Conservation (phyloP, 2,329 filamentous ascomycete genomes). For the Pseudogymnoascus sp. region DNA sequence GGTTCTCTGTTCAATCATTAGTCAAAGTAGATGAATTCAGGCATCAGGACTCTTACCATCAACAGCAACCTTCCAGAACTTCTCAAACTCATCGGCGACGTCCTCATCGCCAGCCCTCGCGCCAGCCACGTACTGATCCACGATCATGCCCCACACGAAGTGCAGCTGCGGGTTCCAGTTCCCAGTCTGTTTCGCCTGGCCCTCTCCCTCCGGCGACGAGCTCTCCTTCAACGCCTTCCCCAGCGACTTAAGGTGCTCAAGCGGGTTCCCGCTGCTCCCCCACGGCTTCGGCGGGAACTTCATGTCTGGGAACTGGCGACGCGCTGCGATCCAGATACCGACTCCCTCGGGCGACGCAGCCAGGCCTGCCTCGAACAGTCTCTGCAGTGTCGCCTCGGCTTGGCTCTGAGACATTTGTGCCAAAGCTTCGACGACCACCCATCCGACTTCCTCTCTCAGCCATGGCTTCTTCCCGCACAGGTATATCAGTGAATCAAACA, state of each 20-base stretch:
- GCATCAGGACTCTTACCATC: conserved; percentile 54
- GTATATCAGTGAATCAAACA: conserved; percentile 65
- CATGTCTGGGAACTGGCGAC: conserved; percentile 53
- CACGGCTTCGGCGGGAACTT: conserved; percentile 63
- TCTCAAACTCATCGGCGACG: conserved; percentile 44
- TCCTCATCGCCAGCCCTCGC: conserved; percentile 25
- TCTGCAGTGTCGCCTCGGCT: conserved; percentile 53
- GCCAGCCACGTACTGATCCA: conserved; percentile 43
- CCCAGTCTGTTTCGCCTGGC: conserved; percentile 43
- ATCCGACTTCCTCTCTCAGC: conserved; percentile 81
- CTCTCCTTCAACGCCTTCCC: conserved; percentile 73
- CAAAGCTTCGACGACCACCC: conserved; percentile 66
- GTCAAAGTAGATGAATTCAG: neutral
- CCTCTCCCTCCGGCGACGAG: conserved; percentile 41
- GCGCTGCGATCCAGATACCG: conserved; percentile 72
- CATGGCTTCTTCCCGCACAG: conserved; percentile 76
- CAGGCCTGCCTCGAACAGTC: conserved; percentile 54
- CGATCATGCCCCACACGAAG: conserved; percentile 77
- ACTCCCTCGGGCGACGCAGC: conserved; percentile 80
- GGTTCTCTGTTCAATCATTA: conserved; percentile 48
- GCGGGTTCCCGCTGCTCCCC: conserved; percentile 57
- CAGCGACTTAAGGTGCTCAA: conserved; percentile 61
- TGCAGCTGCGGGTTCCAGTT: conserved; percentile 73
- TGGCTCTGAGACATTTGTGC: conserved; percentile 48
- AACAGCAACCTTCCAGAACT: conserved; percentile 80